Evolutionary conservation across 805 yeast genomes (phyloP), one percentile per base, ranked within the genome.

Genomic region (Starmera quercuum): DNA sequence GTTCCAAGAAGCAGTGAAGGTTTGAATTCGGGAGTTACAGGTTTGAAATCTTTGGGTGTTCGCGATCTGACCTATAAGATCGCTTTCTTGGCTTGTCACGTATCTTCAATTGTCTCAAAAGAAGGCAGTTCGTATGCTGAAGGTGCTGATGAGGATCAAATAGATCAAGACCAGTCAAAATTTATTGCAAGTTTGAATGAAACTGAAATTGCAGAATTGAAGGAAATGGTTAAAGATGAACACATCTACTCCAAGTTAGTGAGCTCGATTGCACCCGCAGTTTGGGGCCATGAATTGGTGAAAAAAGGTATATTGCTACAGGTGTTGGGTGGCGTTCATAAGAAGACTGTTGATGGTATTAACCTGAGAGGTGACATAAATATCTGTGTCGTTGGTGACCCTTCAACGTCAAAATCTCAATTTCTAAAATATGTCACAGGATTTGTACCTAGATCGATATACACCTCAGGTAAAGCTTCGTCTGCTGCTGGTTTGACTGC

Each of bases 401-500:
- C 98, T 4, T 87, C 97, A 2, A 90, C 97, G 9, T 85, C 97
- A 22, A 90, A 90, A 58, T 88, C 97, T 1, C 98, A 90, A 58
- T 90, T 90, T 54, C 66, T 90, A 54, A 92, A 92, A 59, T 92
- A 92, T 57, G 95, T 92, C 11, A 81, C 87, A 47, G 75, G 83
- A 1, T 86, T 90, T 56, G 75, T 94, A 14, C 97, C 97, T 20
- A 73, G 98, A 50, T 84, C 97, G 3, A 88, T 90, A 22, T 90
- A 92, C 53, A 92, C 98, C 1, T 88, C 97, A 0, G 98, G 98
- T 59, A 90, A 90, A 56, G 97, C 98, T 0, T 88, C 97, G 0
- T 79, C 97, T 3, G 98, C 98, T 5, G 98, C 98, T 7, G 98
- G 98, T 68, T 69, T 90, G 50, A 90, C 98, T 2, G 98, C 98